These are phyloP conservation scores for Hyphopichia wangnamkhiaoensis DNA, from an alignment of 1,139 yeast species.

Conservation along the genomic window DNA sequence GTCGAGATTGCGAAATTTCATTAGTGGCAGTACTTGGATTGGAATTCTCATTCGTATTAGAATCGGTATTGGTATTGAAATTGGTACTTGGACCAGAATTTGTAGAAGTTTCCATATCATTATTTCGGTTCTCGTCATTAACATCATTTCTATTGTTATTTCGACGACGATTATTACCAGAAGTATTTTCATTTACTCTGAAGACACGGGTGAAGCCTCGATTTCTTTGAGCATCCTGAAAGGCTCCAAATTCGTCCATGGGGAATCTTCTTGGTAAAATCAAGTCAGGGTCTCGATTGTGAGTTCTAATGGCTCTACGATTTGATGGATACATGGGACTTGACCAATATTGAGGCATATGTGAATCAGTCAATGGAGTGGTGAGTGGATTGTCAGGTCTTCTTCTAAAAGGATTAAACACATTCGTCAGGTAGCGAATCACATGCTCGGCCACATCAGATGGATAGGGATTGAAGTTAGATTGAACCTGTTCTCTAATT, in stretches of 20 bases:
- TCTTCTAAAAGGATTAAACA: conserved; percentile 37
- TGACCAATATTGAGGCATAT: conserved; percentile 41
- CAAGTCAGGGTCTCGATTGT: conserved; percentile 25
- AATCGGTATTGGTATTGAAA: no score
- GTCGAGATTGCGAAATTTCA: no score
- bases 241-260: conserved; percentile 27
- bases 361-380: conserved; percentile 46
- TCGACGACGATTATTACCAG: neutral
- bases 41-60: no score
- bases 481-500: conserved; percentile 13
- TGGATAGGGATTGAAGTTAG: conserved; percentile 17
- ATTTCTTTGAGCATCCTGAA: no score
- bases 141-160: no score
- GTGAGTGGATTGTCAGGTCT: conserved; percentile 38
- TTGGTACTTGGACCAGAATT: no score
- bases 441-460: conserved; percentile 24
- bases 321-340: conserved; percentile 19
- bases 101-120: no score
- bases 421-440: conserved; percentile 34
- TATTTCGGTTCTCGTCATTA: no score
- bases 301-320: conserved; percentile 9
- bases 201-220: conserved; percentile 8
- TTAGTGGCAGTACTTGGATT: no score
- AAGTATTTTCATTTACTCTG: conserved; percentile 4
- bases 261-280: conserved; percentile 37